Evolutionary conservation across 2,329 filamentous ascomycete species (phyloP).

Genomic region (Colletotrichum graminicola): DNA sequence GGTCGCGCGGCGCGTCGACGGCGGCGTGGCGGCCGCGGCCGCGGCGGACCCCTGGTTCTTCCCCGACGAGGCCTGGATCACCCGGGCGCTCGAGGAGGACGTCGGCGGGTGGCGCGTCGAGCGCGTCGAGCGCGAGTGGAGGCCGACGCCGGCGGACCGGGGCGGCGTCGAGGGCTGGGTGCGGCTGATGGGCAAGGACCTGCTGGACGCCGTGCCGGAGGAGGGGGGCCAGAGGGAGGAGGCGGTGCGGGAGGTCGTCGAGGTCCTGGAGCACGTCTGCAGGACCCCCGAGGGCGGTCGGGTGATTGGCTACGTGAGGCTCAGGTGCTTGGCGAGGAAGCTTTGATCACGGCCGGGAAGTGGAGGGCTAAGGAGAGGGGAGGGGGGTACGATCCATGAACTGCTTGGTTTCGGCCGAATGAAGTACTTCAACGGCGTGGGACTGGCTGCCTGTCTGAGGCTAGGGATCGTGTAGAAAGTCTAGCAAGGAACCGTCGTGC

Average conservation of each 20-base stretch:
- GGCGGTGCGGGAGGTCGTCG: conserved; percentile 65
- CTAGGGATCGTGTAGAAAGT: background rate
- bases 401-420: background rate
- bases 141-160: conserved; percentile 70
- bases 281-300: conserved; percentile 68
- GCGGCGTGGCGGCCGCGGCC: conserved; percentile 56
- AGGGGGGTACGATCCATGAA: background rate
- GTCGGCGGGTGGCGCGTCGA: conserved; percentile 64
- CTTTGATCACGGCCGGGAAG: conserved; percentile 27
- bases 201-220: conserved; percentile 66
- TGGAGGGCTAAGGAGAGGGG: background rate
- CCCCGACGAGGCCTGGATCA: conserved; percentile 72
- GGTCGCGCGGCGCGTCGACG: conserved; percentile 58
- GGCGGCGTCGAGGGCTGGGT: conserved; percentile 77
- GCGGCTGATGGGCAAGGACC: conserved; percentile 70
- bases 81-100: conserved; percentile 54
- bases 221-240: conserved; percentile 61
- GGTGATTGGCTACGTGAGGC: conserved; percentile 65
- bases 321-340: conserved; percentile 63
- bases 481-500: background rate
- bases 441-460: background rate
- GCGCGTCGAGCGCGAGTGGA: conserved; percentile 71
- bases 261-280: conserved; percentile 67
- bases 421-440: background rate
- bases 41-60: conserved; percentile 78